A percentile compares a stretch with the other conserved stretches of the same genome.
phyloP scores from a whole-genome alignment of 2,329 filamentous ascomycete genomes.

The Hypoxylon sp. region DNA sequence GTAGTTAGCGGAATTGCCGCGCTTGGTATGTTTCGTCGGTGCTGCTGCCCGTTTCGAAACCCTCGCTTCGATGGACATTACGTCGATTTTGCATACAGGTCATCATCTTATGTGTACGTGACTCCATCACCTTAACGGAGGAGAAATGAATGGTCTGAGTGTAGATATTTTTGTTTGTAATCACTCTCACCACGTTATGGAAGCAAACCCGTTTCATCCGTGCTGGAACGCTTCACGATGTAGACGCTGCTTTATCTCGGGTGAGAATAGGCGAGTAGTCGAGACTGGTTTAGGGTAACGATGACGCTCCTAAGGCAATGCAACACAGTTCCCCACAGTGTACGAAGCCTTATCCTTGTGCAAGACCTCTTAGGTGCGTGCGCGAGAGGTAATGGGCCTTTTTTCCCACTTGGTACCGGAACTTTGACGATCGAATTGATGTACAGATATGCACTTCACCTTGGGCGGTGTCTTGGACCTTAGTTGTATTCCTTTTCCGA shows the following conservation, averaged over 20 bases:
- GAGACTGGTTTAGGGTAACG: constrained; percentile 35
- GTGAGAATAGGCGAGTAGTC: constrained; percentile 27
- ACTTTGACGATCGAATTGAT: constrained; percentile 36
- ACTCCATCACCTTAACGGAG: constrained; percentile 21
- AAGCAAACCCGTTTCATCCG: constrained; percentile 35
- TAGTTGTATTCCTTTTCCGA: constrained; percentile 7
- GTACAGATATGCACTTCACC: constrained; percentile 29
- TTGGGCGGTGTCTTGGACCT: constrained; percentile 27
- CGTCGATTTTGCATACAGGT: constrained; percentile 31
- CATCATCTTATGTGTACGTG: constrained; percentile 25
- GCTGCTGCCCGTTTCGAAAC: constrained; percentile 40
- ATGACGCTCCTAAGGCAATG: constrained; percentile 33
- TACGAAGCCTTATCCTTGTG: constrained; percentile 36
- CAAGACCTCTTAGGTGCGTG: constrained; percentile 31
- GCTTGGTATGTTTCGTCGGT: constrained; percentile 39
- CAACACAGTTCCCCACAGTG: constrained; percentile 41
- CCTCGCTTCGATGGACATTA: constrained; percentile 24
- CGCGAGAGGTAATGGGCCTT: neutral
- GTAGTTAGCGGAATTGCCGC: constrained; percentile 43
- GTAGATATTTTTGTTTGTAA: constrained; percentile 6
- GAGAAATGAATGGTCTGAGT: constrained; percentile 9
- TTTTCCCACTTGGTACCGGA: constrained; percentile 19
- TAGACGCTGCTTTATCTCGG: constrained; percentile 28
- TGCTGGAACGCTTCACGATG: constrained; percentile 21
- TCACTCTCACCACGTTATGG: constrained; percentile 23